Conservation (phyloP, 805 yeast species). For the Candida dajiaensis region DNA sequence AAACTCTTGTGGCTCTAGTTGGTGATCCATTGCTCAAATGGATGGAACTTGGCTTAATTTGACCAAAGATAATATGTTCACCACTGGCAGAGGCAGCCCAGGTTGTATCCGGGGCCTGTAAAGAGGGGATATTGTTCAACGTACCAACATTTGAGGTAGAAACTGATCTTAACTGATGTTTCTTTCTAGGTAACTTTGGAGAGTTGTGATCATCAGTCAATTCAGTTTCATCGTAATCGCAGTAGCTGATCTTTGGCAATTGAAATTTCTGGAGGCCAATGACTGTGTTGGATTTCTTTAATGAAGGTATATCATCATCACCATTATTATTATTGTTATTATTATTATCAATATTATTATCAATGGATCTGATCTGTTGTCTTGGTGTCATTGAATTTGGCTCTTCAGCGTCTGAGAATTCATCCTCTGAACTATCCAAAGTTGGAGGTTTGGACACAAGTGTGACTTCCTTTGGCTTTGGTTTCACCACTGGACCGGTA, state of each 20-base stretch:
- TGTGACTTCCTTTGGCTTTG: background rate
- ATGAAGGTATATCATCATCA: constrained; percentile 7
- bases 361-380: constrained; percentile 18
- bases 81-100: constrained; percentile 39
- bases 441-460: background rate
- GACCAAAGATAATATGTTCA: constrained; percentile 29
- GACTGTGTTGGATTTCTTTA: constrained; percentile 24
- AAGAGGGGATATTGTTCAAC: constrained; percentile 27
- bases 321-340: no score
- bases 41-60: constrained; percentile 11
- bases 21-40: constrained; percentile 6
- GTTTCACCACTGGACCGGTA: background rate
- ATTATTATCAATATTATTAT: no score
- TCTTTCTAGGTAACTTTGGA: constrained; percentile 18
- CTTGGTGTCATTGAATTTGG: constrained; percentile 20
- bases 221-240: constrained; percentile 10
- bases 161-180: constrained; percentile 11
- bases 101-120: constrained; percentile 33
- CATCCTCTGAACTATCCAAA: constrained; percentile 6
- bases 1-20: constrained; percentile 13
- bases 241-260: constrained; percentile 6
- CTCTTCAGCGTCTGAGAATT: constrained; percentile 10
- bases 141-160: constrained; percentile 16
- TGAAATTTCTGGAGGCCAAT: constrained; percentile 23
- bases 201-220: constrained; percentile 2